Evolutionary conservation across 176 grass and related monocot species (phyloP).

Genomic region (Rhynchospora pubera): DNA sequence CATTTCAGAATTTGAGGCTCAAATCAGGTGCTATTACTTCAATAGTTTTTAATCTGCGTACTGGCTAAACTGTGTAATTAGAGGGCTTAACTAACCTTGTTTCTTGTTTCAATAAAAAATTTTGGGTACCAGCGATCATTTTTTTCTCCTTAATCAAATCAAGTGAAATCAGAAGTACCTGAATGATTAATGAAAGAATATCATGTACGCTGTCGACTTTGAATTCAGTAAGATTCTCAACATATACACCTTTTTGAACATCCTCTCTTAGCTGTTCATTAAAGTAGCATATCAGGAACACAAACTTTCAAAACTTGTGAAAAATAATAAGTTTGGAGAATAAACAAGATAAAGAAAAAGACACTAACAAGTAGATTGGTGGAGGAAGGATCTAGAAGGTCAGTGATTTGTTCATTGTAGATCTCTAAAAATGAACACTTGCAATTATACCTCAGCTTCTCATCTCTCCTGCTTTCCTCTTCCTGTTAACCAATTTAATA

Average conservation of each 20-base stretch:
- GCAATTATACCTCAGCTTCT: constrained; percentile 94
- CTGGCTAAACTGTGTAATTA: no score
- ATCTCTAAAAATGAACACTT: constrained; percentile 97
- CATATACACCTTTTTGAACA: constrained; percentile 65
- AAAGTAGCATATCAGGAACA: not conserved
- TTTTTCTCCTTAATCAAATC: constrained; percentile 12
- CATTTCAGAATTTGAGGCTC: not conserved
- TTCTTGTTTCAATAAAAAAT: constrained; percentile 2
- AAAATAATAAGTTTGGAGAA: constrained; percentile 23
- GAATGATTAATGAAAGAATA: constrained; percentile 78
- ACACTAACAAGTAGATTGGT: constrained; percentile 70
- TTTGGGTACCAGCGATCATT: not conserved
- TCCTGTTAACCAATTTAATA: constrained; percentile 35
- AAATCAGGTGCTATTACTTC: not conserved
- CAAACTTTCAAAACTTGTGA: not conserved
- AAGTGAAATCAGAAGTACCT: constrained; percentile 34
- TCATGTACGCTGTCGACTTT: constrained; percentile 79
- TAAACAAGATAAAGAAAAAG: constrained; percentile 11
- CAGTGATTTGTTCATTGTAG: constrained; percentile 98
- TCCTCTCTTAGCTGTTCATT: constrained; percentile 74
- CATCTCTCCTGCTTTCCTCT: constrained; percentile 94
- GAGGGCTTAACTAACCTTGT: no score
- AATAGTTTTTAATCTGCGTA: not conserved
- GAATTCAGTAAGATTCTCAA: constrained; percentile 88
- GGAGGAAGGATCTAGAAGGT: constrained; percentile 84